Base-by-base conservation (phyloP, 257 asterid genomes). In the Henckelia pumila region DNA sequence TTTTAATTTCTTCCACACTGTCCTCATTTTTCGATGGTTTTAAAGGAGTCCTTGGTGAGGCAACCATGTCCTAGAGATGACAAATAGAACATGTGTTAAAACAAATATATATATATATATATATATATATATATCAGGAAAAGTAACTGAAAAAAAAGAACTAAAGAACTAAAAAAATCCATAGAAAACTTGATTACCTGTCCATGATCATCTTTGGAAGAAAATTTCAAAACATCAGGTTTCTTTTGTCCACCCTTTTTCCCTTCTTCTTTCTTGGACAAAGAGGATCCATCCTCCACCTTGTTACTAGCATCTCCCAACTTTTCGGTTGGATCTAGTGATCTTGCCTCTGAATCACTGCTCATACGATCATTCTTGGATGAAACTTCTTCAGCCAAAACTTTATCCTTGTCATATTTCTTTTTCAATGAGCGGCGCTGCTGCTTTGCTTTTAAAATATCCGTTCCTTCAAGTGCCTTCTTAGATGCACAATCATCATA, bases 341-440 rank as follows among this genome's bases (percentile, higher is more conserved):
- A 70, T 68, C 72, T 79, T 74, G 75, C 70, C 66, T 79, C 85
- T 35, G 79, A 73, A 78, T 89, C 88, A 75, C 88, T 83, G 63
- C 76, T 70, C 35, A 67, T 83, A 75, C 76, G 82, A 57, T 77
- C 80, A 14, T 66, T 73, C 75, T 84, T 77, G 40, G 81, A 64
- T 59, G 76, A 73, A 66, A 71, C 84, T 68, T 72, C 84, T 40
- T 63, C 83, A 64, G 75, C 50, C 30, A 75, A 59, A 23, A 70
- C 60, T 75, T 75, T 81, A 76, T 75, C 81, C 68, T 80, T 77
- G 11, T 58, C 63, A 63, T 77, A 68, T 56, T 64, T 56, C 35
- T 61, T 76, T 70, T 69, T 81, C 64, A 65, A 71, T 28, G 70
- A 29, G 33, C 53, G 78, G 49, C 53, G 66, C 30, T 44, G 79